phyloP scores from a whole-genome alignment of 306 rosid genomes.

The Trichosanthes cucumerina region DNA sequence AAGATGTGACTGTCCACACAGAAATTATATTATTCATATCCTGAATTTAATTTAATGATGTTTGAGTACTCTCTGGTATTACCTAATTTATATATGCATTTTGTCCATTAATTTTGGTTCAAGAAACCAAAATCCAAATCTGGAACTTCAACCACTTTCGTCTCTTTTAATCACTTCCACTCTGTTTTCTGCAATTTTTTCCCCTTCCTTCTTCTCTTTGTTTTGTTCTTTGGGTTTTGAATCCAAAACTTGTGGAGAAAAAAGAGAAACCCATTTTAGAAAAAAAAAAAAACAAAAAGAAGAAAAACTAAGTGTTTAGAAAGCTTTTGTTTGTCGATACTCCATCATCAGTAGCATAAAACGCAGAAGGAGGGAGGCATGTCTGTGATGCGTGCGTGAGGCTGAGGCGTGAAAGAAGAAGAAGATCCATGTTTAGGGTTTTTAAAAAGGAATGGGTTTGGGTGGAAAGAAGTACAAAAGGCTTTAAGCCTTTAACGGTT shows the following conservation, averaged over 20 bases:
- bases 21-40: slow-evolving; percentile 1
- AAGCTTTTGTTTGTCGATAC: slow-evolving; percentile 4
- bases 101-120: not conserved
- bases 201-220: too few relatives aligned
- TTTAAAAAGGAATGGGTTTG: too few relatives aligned
- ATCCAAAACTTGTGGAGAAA: not conserved
- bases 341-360: not conserved
- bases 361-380: too few relatives aligned
- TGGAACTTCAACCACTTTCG: not conserved
- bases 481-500: too few relatives aligned
- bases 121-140: not conserved
- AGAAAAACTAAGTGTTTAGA: not conserved
- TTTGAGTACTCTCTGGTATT: not conserved
- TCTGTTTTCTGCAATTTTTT: not conserved
- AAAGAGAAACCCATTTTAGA: not conserved
- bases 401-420: too few relatives aligned
- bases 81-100: not conserved
- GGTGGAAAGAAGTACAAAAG: too few relatives aligned
- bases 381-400: too few relatives aligned
- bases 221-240: not conserved
- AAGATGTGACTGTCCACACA: not conserved
- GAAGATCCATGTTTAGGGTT: too few relatives aligned
- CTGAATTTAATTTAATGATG: not conserved
- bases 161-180: not conserved
- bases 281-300: not conserved